Evolutionary conservation across 305 asterid genomes (phyloP), one percentile per base, ranked within the genome.

Genomic region (Andrographis paniculata): DNA sequence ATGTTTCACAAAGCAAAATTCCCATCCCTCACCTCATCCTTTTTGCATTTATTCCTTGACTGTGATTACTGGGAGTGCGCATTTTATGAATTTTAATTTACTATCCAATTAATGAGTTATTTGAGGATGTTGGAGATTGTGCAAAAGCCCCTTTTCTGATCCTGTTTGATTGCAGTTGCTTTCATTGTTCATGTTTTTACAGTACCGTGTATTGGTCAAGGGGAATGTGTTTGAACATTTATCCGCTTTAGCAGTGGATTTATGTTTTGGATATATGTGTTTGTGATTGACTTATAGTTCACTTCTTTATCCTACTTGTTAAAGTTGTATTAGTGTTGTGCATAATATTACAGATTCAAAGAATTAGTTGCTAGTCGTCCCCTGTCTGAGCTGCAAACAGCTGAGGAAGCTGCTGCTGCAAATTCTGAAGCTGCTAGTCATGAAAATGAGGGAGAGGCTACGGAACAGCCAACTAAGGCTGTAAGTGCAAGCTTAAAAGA

Each of bases 291-390:
- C 17, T 46, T 42, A 47, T 53, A 39, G 31, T 40, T 31, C 58
- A n/a, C n/a, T 30, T 20, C n/a, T n/a, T n/a, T n/a, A n/a, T n/a
- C n/a, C n/a, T n/a, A n/a, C n/a, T n/a, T n/a, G n/a, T n/a, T n/a
- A n/a, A n/a, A n/a, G n/a, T n/a, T n/a, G n/a, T n/a, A n/a, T n/a
- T n/a, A n/a, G n/a, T n/a, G 41, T 23, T 49, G 33, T 21, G 17
- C 57, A 15, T 60, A 44, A 11, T 60, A 48, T 53, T 53, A 48
- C 91, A 92, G 99, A 43, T 92, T 92, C 51, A 92, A 81, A 67
- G 96, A 92, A 70, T 70, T 92, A 68, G 97, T 87, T 66, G 99
- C 99, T 27, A 87, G 75, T 56, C 79, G 94, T 56, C 97, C 94
- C 45, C 63, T 87, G 23, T 74, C 94, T 30, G 96, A 87, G 71